These are phyloP conservation scores for Pseudogymnoascus sp. DNA, from an alignment of 2,329 filamentous ascomycete genomes.

Conservation along the genomic window DNA sequence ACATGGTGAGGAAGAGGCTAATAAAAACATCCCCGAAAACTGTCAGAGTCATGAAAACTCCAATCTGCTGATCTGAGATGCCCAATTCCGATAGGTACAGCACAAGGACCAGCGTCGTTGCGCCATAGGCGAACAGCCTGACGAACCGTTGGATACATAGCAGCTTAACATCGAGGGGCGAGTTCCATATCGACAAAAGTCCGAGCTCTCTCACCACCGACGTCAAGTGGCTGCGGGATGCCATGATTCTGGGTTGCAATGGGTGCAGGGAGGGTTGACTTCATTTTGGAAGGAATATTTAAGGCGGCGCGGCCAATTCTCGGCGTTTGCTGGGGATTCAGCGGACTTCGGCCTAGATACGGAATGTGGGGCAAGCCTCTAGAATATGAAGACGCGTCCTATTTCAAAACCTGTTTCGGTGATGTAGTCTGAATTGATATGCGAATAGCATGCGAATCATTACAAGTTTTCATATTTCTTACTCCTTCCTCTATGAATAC, in stretches of 20 bases:
- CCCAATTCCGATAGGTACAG: constrained; percentile 47
- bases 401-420: not conserved
- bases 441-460: not conserved
- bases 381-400: not conserved
- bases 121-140: constrained; percentile 58
- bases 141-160: constrained; percentile 54
- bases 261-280: not conserved
- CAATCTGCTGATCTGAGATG: constrained; percentile 47
- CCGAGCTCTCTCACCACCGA: constrained; percentile 36
- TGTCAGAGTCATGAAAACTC: constrained; percentile 61
- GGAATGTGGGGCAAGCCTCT: not conserved
- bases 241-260: not conserved
- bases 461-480: not conserved
- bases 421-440: not conserved
- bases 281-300: not conserved
- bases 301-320: constrained; percentile 1
- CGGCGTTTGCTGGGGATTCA: not conserved
- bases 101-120: constrained; percentile 51
- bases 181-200: constrained; percentile 37
- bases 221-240: not conserved
- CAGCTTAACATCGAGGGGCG: constrained; percentile 47
- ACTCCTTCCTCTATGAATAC: not conserved
- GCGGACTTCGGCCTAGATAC: not conserved
- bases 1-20: constrained; percentile 52
- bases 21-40: constrained; percentile 53